Conservation (phyloP, 495 filamentous ascomycete genomes). For the Penicillium robsamsonii region DNA sequence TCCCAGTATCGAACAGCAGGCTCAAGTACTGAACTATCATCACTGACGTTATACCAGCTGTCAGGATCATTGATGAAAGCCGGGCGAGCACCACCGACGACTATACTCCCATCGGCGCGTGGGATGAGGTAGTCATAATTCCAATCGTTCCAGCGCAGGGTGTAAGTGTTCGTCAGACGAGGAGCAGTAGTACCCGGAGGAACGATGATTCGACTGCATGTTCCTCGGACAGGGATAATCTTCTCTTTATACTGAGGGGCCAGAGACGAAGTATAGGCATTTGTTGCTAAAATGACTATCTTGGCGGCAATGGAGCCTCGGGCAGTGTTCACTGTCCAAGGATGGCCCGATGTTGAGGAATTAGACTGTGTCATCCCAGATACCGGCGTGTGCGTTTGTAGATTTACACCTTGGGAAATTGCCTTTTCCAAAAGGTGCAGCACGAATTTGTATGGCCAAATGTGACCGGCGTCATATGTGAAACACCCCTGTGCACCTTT, state of each 20-base stretch:
- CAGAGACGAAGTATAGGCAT: conserved; percentile 74
- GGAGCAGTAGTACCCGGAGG: conserved; percentile 20
- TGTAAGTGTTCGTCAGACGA: conserved; percentile 26
- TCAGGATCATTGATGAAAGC: conserved; percentile 31
- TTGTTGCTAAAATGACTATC: conserved; percentile 72
- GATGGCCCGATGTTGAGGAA: conserved; percentile 4
- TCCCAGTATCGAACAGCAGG: conserved; percentile 44
- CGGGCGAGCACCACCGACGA: conserved; percentile 51
- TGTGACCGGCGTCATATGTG: conserved; percentile 39
- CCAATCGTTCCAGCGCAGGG: conserved; percentile 27
- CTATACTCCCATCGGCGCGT: conserved; percentile 49
- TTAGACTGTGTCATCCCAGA: conserved; percentile 37
- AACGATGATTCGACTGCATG: conserved; percentile 34
- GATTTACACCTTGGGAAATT: conserved; percentile 59
- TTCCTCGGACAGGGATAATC: conserved; percentile 72
- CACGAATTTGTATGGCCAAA: conserved; percentile 86
- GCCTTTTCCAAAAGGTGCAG: conserved; percentile 60
- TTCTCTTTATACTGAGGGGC: conserved; percentile 65
- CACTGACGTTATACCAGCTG: conserved; percentile 50
- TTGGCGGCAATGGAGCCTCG: conserved; percentile 59
- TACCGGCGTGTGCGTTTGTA: conserved; percentile 76
- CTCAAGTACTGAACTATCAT: conserved; percentile 48
- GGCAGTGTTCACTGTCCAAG: conserved; percentile 53
- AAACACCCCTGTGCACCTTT: conserved; percentile 46
- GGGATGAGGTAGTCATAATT: conserved; percentile 51